A percentile compares a stretch with the other conserved stretches of the same genome.
phyloP scores from a whole-genome alignment of 169 alveolate species.

The Cryptosporidium canis region DNA sequence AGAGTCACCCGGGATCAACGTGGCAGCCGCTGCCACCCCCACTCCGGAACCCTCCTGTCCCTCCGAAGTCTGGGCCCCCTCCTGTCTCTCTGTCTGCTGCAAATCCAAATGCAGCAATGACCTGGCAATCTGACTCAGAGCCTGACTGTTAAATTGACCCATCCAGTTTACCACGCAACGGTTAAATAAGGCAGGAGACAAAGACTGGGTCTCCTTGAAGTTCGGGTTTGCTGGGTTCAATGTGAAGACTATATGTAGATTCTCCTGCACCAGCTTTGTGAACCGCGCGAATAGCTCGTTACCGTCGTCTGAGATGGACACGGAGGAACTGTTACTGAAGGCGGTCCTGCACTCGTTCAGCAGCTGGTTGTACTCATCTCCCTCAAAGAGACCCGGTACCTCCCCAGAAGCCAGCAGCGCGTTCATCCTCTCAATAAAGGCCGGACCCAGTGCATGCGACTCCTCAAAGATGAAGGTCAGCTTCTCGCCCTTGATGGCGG shows the following conservation, averaged over 20 bases:
- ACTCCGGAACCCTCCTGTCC: background rate
- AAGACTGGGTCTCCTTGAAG: constrained; percentile 95
- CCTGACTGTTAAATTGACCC: constrained; percentile 96
- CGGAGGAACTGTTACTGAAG: constrained; percentile 73
- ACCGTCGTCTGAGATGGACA: constrained; percentile 90
- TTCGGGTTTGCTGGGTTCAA: constrained; percentile 99
- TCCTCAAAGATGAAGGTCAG: constrained; percentile 98
- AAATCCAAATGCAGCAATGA: constrained; percentile 79
- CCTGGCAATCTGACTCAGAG: constrained; percentile 94
- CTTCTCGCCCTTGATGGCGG: constrained; percentile 96
- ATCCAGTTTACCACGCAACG: constrained; percentile 99
- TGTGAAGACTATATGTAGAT: constrained; percentile 98
- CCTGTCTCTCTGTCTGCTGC: background rate
- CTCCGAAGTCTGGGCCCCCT: background rate
- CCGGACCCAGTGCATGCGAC: constrained; percentile 96
- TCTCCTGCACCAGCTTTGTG: constrained; percentile 93
- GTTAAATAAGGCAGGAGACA: constrained; percentile 97
- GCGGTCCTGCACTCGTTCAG: constrained; percentile 91
- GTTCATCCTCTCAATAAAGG: constrained; percentile 98
- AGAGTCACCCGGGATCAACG: background rate
- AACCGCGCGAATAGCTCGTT: constrained; percentile 94
- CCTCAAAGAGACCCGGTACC: constrained; percentile 98
- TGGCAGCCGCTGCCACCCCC: background rate
- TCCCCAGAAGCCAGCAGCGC: constrained; percentile 99
- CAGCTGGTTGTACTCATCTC: constrained; percentile 95